Conservation (phyloP, 176 grass and related monocot genomes). For the Areca catechu region DNA sequence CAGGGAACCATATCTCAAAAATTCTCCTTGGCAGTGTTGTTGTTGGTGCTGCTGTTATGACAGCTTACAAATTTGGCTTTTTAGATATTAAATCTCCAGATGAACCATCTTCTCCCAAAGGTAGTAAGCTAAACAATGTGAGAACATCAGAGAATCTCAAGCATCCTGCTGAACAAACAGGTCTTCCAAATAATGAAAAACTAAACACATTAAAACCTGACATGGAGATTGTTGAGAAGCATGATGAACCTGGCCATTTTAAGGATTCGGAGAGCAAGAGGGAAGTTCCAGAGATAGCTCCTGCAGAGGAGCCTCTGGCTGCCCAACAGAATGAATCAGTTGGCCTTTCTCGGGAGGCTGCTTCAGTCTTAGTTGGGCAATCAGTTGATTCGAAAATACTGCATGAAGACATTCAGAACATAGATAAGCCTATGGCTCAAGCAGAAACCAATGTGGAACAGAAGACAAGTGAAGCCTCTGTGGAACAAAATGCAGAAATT, state of each 20-base stretch:
- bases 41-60: slow-evolving; percentile 50
- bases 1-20: slow-evolving; percentile 42
- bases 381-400: slow-evolving; percentile 19
- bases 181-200: slow-evolving; percentile 22
- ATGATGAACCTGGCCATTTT: slow-evolving; percentile 20
- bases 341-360: slow-evolving; percentile 15
- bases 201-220: slow-evolving; percentile 25
- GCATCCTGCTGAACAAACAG: slow-evolving; percentile 29
- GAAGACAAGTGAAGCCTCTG: slow-evolving; percentile 27
- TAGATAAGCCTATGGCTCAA: slow-evolving; percentile 11
- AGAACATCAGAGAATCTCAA: slow-evolving; percentile 40
- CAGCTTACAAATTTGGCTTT: slow-evolving; percentile 64
- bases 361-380: slow-evolving; percentile 29
- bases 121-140: slow-evolving; percentile 17
- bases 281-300: not conserved
- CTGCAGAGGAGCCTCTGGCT: slow-evolving; percentile 3
- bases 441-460: slow-evolving; percentile 25
- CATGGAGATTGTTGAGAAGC: slow-evolving; percentile 27
- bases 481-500: slow-evolving; percentile 25
- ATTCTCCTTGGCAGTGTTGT: slow-evolving; percentile 60
- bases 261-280: slow-evolving; percentile 14
- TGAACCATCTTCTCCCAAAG: slow-evolving; percentile 25
- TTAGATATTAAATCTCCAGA: slow-evolving; percentile 43
- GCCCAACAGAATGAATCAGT: slow-evolving; percentile 36
- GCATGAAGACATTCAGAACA: slow-evolving; percentile 20